Evolutionary conservation across 2,329 filamentous ascomycete species (phyloP).

Genomic region (Exophiala alcalophila): DNA sequence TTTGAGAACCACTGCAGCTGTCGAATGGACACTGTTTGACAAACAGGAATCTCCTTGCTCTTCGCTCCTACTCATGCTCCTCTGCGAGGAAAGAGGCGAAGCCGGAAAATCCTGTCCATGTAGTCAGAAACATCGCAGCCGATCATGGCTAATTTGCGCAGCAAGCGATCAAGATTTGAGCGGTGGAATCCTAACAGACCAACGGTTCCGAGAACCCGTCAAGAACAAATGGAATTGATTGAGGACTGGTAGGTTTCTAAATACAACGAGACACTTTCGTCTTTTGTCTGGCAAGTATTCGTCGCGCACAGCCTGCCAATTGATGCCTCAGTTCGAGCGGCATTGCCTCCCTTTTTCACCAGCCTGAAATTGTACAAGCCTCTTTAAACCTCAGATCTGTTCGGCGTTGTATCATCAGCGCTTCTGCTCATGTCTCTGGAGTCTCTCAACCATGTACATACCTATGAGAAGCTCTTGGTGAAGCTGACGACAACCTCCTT

Average conservation of each 20-base stretch:
- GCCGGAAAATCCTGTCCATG: no score
- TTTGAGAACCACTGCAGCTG: no score
- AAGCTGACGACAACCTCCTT: slow-evolving; percentile 74
- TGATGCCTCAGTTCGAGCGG: slow-evolving; percentile 17
- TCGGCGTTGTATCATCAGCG: background rate
- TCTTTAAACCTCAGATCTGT: slow-evolving; percentile 14
- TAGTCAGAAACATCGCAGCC: no score
- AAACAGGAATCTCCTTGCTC: no score
- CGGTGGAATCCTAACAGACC: background rate
- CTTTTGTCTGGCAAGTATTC: slow-evolving; percentile 16
- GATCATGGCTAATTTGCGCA: background rate
- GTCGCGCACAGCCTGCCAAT: slow-evolving; percentile 9
- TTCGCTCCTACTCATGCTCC: no score
- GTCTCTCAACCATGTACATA: slow-evolving; percentile 15
- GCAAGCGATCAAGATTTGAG: background rate
- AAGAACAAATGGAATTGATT: slow-evolving; percentile 28
- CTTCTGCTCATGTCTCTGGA: background rate
- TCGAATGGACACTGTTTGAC: no score
- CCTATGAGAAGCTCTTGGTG: slow-evolving; percentile 84
- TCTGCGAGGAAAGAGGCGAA: no score
- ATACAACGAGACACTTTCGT: slow-evolving; percentile 25
- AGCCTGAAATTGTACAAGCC: slow-evolving; percentile 28
- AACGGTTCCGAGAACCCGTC: background rate
- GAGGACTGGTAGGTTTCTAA: slow-evolving; percentile 30
- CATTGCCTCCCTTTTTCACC: slow-evolving; percentile 19